phyloP scores from a whole-genome alignment of 1,139 yeast species.

The Spencermartinsiella ligniputridi region DNA sequence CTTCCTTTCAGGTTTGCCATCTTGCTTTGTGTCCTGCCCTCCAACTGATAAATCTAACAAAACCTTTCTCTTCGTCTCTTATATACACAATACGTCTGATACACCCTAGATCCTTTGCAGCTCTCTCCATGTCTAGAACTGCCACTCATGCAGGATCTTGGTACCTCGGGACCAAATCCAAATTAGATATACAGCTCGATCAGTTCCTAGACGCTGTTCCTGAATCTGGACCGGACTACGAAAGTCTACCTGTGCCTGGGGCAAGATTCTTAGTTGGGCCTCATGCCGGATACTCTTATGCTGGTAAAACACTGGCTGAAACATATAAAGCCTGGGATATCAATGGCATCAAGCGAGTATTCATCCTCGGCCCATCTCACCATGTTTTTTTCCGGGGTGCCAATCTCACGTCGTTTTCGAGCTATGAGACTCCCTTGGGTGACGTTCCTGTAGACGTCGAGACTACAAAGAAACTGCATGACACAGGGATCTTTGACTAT shows the following conservation, averaged over 20 bases:
- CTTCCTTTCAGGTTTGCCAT: too few species aligned
- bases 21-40: too few species aligned
- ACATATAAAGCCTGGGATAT: conserved; percentile 72
- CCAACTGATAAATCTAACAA: too few species aligned
- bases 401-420: conserved; percentile 48
- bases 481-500: conserved; percentile 41
- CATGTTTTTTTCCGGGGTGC: conserved; percentile 74
- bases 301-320: conserved; percentile 75
- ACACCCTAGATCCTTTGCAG: too few species aligned
- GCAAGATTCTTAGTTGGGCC: conserved; percentile 62
- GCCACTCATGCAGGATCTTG: conserved; percentile 91
- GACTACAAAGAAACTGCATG: conserved; percentile 32
- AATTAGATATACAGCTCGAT: conserved; percentile 48
- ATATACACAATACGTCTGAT: too few species aligned
- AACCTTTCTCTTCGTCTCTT: too few species aligned
- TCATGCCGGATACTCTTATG: conserved; percentile 90
- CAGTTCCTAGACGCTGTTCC: conserved; percentile 35
- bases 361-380: conserved; percentile 90
- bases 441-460: conserved; percentile 58
- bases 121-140: background rate
- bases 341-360: conserved; percentile 49
- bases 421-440: conserved; percentile 82
- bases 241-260: conserved; percentile 39
- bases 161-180: conserved; percentile 53
- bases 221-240: conserved; percentile 26